Base-by-base conservation (phyloP, 2,329 filamentous ascomycete species). In the Neobulgaria alba region DNA sequence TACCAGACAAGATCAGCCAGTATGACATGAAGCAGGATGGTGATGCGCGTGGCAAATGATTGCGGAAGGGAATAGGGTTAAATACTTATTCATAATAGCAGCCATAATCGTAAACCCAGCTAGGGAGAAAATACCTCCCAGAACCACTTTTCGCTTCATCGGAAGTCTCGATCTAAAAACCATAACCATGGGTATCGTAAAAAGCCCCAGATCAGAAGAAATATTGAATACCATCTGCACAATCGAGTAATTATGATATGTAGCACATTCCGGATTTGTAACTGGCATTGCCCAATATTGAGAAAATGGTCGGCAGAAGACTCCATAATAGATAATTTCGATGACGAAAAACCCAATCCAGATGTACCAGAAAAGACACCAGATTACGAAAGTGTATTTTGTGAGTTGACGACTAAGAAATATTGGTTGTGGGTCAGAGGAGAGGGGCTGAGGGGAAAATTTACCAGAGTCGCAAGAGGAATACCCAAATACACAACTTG, bases 281-380 rank as follows among this genome's bases (percentile, higher is more conserved):
- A 71, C 65, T 0, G 74, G 73, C n/a, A 78, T 65, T 12, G 68
- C 68, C 73, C 73, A 78, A 47, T 78, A 78, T 32, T 72, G 63
- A 26, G 42, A 55, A 41, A 77, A 75, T 0, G 74, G 74, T 4
- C 64, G 60, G 45, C 75, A 76, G 10, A 71, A 64, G 49, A 69
- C 69, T 10, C 67, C 51, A 30, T 46, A 54, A 41, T 52, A 56
- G 19, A 39, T 17, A 16, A 56, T 30, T 35, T 49, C 37, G 15
- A 51, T 48, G 4, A 43, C 32, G 2, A 77, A 41, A 47, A 69
- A 73, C 3, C 71, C 69, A 15, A 66, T 4, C 1, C 52, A 58
- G 10, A 68, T 63, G 46, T 74, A 79, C 4, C 46, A 55, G 1
- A 65, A 64, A 4, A 74, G 64, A 8, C 65, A 16, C 26, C 67